Base-by-base conservation (phyloP, 805 yeast genomes). In the Saturnispora kantuleensis region DNA sequence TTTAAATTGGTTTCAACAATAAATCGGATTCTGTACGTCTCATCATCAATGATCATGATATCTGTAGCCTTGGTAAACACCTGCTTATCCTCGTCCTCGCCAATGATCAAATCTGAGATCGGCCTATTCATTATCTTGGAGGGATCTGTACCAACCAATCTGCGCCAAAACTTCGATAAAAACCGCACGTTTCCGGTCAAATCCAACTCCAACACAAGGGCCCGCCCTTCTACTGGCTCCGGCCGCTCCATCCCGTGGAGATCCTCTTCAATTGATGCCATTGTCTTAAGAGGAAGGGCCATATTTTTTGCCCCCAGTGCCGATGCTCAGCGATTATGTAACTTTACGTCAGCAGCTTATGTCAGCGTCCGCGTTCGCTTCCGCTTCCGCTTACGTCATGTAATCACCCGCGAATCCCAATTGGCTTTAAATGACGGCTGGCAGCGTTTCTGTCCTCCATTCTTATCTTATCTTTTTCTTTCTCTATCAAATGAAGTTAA, bases 191-290 rank as follows among this genome's bases (percentile, higher is more conserved):
- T 76, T 29, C 96, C 87, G 54, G 81, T 81, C 57, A 87, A 64
- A 55, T 82, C 89, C 49, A 93, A 65, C 62, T 90, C 98, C 64
- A 90, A 65, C 3, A 90, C 81, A n/a, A 81, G 78, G 10, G 86
- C 80, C 31, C 44, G 32, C 15, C 38, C 32, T 28, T 18, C 31
- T 15, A 10, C 39, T 18, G 29, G 29, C 6, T 12, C 16, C 17
- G 6, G 18, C 5, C 10, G 34, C 34, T 16, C 33, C n/a, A 11
- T 38, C 38, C 38, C 11, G 12, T 35, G 28, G 11, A 15, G n/a
- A 18, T 18, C n/a, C 37, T 12, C 18, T 2, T 34, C 37, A n/a
- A 34, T 34, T 12, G 18, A 10, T 11, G 18, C 15, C 16, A 15
- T 21, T 21, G 26, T 21, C 3, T 21, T 21, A 21, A 21, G 26